Evolutionary conservation across 2,329 filamentous ascomycete genomes (phyloP).

Genomic region (Nothopassalora personata): DNA sequence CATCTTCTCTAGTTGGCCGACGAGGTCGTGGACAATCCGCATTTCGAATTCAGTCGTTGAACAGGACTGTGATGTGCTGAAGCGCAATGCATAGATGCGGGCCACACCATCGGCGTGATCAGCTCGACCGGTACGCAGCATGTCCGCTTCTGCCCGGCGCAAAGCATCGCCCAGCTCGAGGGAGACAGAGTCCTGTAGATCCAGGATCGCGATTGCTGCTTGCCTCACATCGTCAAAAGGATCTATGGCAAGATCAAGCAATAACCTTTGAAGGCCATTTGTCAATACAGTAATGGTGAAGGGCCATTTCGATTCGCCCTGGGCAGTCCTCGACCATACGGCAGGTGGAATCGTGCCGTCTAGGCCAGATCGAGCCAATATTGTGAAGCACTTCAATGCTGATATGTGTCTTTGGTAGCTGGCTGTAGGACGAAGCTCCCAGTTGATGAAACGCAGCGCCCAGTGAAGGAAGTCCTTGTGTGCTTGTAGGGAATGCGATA

Average conservation of each 20-base stretch:
- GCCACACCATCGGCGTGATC: conserved; percentile 92
- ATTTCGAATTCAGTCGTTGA: not conserved
- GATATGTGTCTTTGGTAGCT: conserved; percentile 89
- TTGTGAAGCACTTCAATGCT: conserved; percentile 63
- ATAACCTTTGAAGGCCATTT: conserved; percentile 48
- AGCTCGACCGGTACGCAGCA: conserved; percentile 70
- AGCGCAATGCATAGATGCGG: conserved; percentile 59
- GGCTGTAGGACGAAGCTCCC: conserved; percentile 70
- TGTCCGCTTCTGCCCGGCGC: conserved; percentile 46
- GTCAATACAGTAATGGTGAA: conserved; percentile 44
- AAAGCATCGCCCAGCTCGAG: not conserved
- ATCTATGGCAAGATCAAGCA: conserved; percentile 78
- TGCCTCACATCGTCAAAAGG: conserved; percentile 87
- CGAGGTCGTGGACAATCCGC: conserved; percentile 52
- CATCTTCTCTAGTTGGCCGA: conserved; percentile 60
- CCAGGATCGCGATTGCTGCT: conserved; percentile 44
- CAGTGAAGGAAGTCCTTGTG: conserved; percentile 59
- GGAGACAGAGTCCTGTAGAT: conserved; percentile 1
- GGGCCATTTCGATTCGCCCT: conserved; percentile 47
- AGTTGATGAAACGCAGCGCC: conserved; percentile 67
- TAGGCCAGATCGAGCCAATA: conserved; percentile 65
- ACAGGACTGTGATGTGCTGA: not conserved
- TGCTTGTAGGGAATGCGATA: not conserved
- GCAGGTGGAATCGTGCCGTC: conserved; percentile 44
- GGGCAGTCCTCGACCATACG: conserved; percentile 44